Base-by-base conservation (phyloP, 306 rosid species). In the Quercus robur region DNA sequence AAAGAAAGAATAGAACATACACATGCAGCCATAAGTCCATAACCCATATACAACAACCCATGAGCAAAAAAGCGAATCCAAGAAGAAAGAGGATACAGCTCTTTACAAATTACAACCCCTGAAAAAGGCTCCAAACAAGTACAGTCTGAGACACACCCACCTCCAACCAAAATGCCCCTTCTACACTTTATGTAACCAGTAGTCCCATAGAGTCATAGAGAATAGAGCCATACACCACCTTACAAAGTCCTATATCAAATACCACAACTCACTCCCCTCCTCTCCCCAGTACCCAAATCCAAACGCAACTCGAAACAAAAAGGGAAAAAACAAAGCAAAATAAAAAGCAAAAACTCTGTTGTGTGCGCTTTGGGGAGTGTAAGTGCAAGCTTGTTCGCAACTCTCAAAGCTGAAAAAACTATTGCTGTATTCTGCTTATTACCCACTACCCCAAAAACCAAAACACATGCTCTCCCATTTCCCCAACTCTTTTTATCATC, bases 401-500 rank as follows among this genome's bases (percentile, higher is more conserved):
- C 91, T 88, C 88, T 90, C 93, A 88, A 91, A 86, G 84, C 90
- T 86, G 78, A 76, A 79, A 86, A 81, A 58, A 81, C 46, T 68
- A 84, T 82, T 78, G 55, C 66, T 84, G 79, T 81, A 67, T 72
- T 81, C 80, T 75, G 77, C 86, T 54, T 70, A 81, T 58, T 78
- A 64, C 83, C 77, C 89, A 86, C 90, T 76, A 69, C 78, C 88
- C 85, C 77, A 77, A 73, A 85, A 71, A 78, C 91, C 86, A 83
- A 78, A 75, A 75, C 93, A 87, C 92, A 87, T 89, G 97, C 96
- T 85, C 83, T 82, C 85, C 77, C 89, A 79, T 75, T 30, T 84
- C 79, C 81, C 85, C 77, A 56, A 51, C 82, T 78, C 81, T 77
- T 79, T 74, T 87, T 86, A 80, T 81, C 80, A 81, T 75, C 77